Evolutionary conservation across 306 rosid genomes (phyloP), one percentile per base, ranked within the genome.

Genomic region (Fagus crenata): DNA sequence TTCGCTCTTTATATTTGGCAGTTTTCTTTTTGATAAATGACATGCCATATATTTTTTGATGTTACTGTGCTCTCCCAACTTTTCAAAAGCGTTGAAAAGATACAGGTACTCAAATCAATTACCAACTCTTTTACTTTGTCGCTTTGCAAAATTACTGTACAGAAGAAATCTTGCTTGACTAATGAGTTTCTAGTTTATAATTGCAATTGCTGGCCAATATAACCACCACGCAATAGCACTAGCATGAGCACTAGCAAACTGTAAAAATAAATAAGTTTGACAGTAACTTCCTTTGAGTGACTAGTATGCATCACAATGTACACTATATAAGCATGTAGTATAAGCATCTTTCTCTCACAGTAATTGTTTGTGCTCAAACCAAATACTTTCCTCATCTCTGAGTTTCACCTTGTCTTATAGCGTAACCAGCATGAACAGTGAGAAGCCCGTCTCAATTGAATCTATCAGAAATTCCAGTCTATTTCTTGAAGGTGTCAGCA

Each of bases 351-450:
- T 54, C 60, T 55, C 61, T 55, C 33, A 32, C 53, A 58, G 39
- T 12, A 14, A 60, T 35, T 67, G 61, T 72, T 14, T 59, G 53
- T 61, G 53, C 28, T 11, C 69, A 79, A 75, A 58, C 49, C 40
- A 46, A 9, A 46, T 11, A 42, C 35, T 79, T 76, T 41, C 71
- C 41, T 9, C 51, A 46, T 46, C 51, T 46, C 51, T 46, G 14
- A 46, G 51, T 46, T 46, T 9, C 11, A 46, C 51, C 51, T 46
- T 65, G 28, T 39, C 49, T 49, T 65, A 3, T 59, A 51, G 56
- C 1, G 2, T 28, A 71, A 15, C 69, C 53, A 40, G 8, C 53
- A 84, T 81, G 83, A 78, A 7, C 7, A 17, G 13, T 64, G 7
- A 14, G 53, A 8, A 54, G 64, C 11, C 17, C 32, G 53, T 1